Evolutionary conservation across 2,329 filamentous ascomycete genomes (phyloP).

Genomic region (Aspergillus sp.): DNA sequence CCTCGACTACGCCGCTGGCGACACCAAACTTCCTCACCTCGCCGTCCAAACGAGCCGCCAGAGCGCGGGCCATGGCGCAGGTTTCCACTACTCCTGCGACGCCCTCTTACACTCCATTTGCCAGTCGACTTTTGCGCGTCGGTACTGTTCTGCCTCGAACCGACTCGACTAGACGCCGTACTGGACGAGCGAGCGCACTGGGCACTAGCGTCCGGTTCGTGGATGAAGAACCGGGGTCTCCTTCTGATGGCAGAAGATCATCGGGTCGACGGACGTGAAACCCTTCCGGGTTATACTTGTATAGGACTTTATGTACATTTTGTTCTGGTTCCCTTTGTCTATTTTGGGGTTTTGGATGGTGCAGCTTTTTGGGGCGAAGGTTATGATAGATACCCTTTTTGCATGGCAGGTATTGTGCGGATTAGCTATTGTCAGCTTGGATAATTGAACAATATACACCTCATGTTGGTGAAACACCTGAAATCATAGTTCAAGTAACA

Average conservation of each 20-base stretch:
- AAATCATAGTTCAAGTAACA: not conserved
- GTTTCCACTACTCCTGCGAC: constrained; percentile 49
- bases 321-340: not conserved
- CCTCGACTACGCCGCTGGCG: constrained; percentile 39
- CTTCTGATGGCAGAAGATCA: constrained; percentile 41
- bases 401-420: not conserved
- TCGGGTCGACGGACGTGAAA: constrained; percentile 33
- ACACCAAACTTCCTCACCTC: constrained; percentile 48
- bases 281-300: not conserved
- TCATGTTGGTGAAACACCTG: no score
- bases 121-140: constrained; percentile 39
- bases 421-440: not conserved
- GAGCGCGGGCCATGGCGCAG: constrained; percentile 44
- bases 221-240: constrained; percentile 44
- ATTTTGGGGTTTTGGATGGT: constrained; percentile 1
- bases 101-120: constrained; percentile 47
- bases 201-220: constrained; percentile 45
- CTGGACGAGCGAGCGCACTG: constrained; percentile 30
- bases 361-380: not conserved
- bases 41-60: constrained; percentile 49
- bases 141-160: constrained; percentile 24
- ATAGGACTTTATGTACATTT: not conserved
- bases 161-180: constrained; percentile 28
- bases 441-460: not conserved
- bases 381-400: not conserved